Evolutionary conservation across 192 early-diverging fungal species (phyloP).

Genomic region (Linderina pennispora): DNA sequence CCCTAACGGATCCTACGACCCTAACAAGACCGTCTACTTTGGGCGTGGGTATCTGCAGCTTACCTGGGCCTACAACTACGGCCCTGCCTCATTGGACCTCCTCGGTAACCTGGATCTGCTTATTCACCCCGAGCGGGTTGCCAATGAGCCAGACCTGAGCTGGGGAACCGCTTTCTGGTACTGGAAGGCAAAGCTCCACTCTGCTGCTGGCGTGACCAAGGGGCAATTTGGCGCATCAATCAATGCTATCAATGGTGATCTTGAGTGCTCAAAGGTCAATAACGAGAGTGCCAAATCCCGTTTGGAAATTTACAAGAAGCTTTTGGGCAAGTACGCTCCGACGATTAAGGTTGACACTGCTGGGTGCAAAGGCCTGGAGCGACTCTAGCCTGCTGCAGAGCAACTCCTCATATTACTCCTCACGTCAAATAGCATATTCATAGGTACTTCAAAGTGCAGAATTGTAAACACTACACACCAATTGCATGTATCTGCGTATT

Average conservation of each 20-base stretch:
- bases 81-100: slow-evolving; percentile 32
- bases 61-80: slow-evolving; percentile 45
- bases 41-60: slow-evolving; percentile 50
- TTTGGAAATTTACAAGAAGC: too few relatives aligned
- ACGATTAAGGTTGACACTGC: too few relatives aligned
- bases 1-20: slow-evolving; percentile 31
- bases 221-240: slow-evolving; percentile 46
- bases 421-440: too few relatives aligned
- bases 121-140: slow-evolving; percentile 20
- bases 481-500: too few relatives aligned
- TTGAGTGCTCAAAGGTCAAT: too few relatives aligned
- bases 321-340: too few relatives aligned
- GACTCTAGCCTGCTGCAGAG: too few relatives aligned
- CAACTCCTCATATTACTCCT: too few relatives aligned
- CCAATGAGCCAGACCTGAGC: slow-evolving; percentile 22
- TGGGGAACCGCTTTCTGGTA: slow-evolving; percentile 41
- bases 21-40: slow-evolving; percentile 32
- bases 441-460: too few relatives aligned
- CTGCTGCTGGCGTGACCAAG: slow-evolving; percentile 21
- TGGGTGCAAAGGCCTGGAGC: too few relatives aligned
- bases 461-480: too few relatives aligned
- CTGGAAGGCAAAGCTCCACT: slow-evolving; percentile 39
- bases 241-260: slow-evolving; percentile 44
- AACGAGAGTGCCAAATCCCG: too few relatives aligned
- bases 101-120: slow-evolving; percentile 32